Percentiles rank a stretch among this genome's conserved stretches.
These are phyloP conservation scores for Halophytophthora batemanensis DNA, from an alignment of 352 stramenopile species.

Conservation along the genomic window DNA sequence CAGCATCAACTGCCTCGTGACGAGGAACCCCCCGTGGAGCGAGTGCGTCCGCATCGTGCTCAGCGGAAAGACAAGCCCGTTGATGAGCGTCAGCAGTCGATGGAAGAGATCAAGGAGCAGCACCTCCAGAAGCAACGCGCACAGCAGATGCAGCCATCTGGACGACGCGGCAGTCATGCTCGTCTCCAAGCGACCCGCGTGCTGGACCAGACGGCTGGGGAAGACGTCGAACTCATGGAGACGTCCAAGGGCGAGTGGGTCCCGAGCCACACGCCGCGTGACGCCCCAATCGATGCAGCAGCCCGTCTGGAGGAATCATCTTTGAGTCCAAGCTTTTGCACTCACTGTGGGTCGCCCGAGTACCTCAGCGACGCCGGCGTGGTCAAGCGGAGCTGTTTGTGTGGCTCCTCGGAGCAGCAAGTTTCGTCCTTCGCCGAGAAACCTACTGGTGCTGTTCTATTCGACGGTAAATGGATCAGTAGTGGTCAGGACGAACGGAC, in stretches of 20 bases:
- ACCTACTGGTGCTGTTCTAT: conserved; percentile 36
- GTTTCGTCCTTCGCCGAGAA: too few relatives aligned
- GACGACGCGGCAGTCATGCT: conserved; percentile 14
- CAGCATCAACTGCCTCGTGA: conserved; percentile 23
- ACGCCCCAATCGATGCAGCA: conserved; percentile 19
- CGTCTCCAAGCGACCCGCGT: conserved; percentile 17
- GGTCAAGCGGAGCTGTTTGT: conserved; percentile 46
- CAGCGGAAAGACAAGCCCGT: conserved; percentile 14
- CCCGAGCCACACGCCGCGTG: conserved; percentile 24
- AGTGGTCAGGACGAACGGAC: not conserved
- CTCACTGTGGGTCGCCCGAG: conserved; percentile 38
- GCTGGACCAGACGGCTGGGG: conserved; percentile 30
- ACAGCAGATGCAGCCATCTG: conserved; percentile 27
- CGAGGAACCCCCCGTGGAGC: conserved; percentile 19
- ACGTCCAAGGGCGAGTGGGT: conserved; percentile 62
- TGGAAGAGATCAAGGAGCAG: conserved; percentile 27
- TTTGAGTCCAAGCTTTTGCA: conserved; percentile 36
- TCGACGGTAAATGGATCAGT: conserved; percentile 40
- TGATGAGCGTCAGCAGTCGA: conserved; percentile 16
- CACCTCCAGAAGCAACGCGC: conserved; percentile 34
- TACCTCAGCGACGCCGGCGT: conserved; percentile 40
- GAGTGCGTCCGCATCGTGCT: not conserved
- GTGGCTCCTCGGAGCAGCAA: conserved; percentile 10
- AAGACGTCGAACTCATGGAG: conserved; percentile 61
- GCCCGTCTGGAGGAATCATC: conserved; percentile 9